Evolutionary conservation across 2,329 filamentous ascomycete genomes (phyloP).

Genomic region (Colletotrichum sp.): DNA sequence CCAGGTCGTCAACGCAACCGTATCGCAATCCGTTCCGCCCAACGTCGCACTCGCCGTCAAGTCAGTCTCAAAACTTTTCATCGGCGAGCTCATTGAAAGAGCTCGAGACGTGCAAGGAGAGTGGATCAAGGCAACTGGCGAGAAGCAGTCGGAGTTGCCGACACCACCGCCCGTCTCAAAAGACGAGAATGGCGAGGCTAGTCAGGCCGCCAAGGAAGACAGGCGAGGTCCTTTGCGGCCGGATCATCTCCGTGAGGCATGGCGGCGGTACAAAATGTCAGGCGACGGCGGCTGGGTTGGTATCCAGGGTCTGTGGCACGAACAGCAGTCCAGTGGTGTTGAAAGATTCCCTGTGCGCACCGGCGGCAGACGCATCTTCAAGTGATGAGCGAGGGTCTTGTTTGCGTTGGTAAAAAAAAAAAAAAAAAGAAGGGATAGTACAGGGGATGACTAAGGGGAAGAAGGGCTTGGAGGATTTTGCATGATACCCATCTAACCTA

Average conservation of each 20-base stretch:
- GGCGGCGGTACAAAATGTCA: slow-evolving; percentile 68
- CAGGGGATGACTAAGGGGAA: neutral
- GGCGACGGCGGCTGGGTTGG: slow-evolving; percentile 68
- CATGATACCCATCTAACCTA: slow-evolving; percentile 18
- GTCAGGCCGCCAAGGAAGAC: slow-evolving; percentile 37
- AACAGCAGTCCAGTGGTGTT: slow-evolving; percentile 62
- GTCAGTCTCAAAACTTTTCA: slow-evolving; percentile 77
- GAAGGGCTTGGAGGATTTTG: neutral
- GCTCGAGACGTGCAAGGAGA: slow-evolving; percentile 75
- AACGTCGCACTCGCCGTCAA: slow-evolving; percentile 79
- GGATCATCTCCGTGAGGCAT: slow-evolving; percentile 76
- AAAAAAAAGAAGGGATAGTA: neutral
- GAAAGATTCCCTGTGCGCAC: slow-evolving; percentile 63
- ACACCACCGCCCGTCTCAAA: slow-evolving; percentile 41
- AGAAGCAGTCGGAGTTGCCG: slow-evolving; percentile 60
- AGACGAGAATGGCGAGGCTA: slow-evolving; percentile 29
- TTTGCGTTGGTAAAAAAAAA: neutral
- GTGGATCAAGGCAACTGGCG: slow-evolving; percentile 65
- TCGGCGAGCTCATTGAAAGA: slow-evolving; percentile 76
- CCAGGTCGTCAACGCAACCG: slow-evolving; percentile 78
- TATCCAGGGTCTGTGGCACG: slow-evolving; percentile 64
- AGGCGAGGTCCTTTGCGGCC: slow-evolving; percentile 68
- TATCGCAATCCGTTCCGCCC: slow-evolving; percentile 77
- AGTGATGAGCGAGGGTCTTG: slow-evolving; percentile 35
- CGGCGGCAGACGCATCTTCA: slow-evolving; percentile 58